Conservation (phyloP, 2,329 filamentous ascomycete species). For the Fusarium aywerte region DNA sequence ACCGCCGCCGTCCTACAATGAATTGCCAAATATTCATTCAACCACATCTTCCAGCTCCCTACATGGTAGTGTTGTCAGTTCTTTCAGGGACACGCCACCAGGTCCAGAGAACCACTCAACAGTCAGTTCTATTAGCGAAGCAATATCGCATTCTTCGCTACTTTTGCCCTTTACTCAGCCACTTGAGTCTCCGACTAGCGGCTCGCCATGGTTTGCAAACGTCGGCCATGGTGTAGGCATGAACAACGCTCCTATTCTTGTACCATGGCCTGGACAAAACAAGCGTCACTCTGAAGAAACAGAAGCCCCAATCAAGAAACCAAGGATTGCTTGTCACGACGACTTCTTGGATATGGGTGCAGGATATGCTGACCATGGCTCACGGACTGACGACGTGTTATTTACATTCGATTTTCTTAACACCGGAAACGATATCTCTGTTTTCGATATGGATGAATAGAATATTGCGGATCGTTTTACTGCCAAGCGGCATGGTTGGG, state of each 20-base stretch:
- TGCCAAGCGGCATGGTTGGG: background rate
- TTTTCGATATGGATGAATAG: constrained; percentile 43
- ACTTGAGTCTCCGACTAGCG: constrained; percentile 22
- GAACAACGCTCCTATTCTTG: background rate
- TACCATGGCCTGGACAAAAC: constrained; percentile 37
- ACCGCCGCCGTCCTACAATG: constrained; percentile 41
- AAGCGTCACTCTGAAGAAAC: constrained; percentile 37
- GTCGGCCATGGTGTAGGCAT: background rate
- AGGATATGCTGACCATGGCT: constrained; percentile 34
- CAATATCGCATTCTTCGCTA: constrained; percentile 25
- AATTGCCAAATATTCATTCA: constrained; percentile 41
- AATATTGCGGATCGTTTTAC: background rate
- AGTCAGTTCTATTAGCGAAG: constrained; percentile 25
- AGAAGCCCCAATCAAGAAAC: constrained; percentile 34
- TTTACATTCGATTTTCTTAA: constrained; percentile 43
- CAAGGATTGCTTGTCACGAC: constrained; percentile 34
- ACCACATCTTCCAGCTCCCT: constrained; percentile 39
- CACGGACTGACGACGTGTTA: constrained; percentile 36
- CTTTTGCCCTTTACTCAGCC: constrained; percentile 38
- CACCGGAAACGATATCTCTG: constrained; percentile 36
- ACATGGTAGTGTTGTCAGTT: constrained; percentile 28
- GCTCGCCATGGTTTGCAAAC: constrained; percentile 29
- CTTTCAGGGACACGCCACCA: constrained; percentile 41
- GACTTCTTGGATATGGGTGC: constrained; percentile 41
- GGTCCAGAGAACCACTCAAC: constrained; percentile 33